These are phyloP conservation scores for Blastomyces parvus DNA, from an alignment of 2,329 filamentous ascomycete genomes.

Conservation along the genomic window DNA sequence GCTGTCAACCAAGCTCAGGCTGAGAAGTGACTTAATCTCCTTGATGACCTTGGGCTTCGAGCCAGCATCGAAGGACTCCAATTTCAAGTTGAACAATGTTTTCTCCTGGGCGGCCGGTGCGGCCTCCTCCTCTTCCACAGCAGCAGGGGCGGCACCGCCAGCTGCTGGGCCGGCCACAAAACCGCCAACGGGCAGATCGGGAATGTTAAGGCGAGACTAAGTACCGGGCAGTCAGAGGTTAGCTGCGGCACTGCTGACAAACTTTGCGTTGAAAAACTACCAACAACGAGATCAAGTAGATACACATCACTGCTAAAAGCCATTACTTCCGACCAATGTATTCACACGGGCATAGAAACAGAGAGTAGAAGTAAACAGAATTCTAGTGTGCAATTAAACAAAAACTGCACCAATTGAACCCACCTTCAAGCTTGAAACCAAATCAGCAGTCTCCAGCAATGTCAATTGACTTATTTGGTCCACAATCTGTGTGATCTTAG, in stretches of 20 bases:
- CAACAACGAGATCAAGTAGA: not conserved
- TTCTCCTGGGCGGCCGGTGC: conserved; percentile 83
- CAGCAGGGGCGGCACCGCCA: conserved; percentile 48
- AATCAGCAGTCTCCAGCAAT: conserved; percentile 89
- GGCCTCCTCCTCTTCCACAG: conserved; percentile 70
- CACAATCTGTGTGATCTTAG: conserved; percentile 90
- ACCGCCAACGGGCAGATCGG: conserved; percentile 88
- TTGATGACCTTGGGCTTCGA: conserved; percentile 99
- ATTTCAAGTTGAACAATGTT: conserved; percentile 94
- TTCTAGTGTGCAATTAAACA: not conserved
- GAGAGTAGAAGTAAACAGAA: not conserved
- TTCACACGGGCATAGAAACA: not conserved
- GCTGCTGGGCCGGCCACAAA: conserved; percentile 58
- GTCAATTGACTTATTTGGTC: conserved; percentile 99
- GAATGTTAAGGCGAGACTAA: conserved; percentile 90
- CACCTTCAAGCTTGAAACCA: conserved; percentile 93
- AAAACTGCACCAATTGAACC: conserved; percentile 2
- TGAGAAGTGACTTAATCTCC: conserved; percentile 94
- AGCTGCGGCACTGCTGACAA: not conserved
- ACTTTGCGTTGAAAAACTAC: not conserved
- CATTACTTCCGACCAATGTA: not conserved
- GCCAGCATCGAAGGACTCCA: conserved; percentile 75
- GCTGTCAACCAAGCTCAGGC: conserved; percentile 91
- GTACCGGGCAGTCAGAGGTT: not conserved
- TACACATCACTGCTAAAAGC: not conserved